phyloP scores from a whole-genome alignment of 768 basidiomycete species.

The Lactarius indigo region DNA sequence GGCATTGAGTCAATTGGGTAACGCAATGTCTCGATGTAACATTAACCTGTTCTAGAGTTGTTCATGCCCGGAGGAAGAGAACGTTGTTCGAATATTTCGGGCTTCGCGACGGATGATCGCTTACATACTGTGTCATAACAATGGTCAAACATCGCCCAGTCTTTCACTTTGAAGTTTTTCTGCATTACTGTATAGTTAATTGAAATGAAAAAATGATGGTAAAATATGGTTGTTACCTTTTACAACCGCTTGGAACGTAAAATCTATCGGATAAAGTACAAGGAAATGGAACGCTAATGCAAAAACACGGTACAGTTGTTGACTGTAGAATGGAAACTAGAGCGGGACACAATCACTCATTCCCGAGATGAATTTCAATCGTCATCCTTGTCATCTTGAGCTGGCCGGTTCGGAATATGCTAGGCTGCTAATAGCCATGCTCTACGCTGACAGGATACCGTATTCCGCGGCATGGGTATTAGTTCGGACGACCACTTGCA shows the following conservation, averaged over 20 bases:
- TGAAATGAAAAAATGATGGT: neutral
- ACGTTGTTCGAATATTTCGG: neutral
- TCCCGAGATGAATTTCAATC: neutral
- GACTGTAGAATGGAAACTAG: neutral
- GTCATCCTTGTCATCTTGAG: neutral
- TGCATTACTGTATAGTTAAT: neutral
- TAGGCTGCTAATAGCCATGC: neutral
- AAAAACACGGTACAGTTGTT: neutral
- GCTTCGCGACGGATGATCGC: neutral
- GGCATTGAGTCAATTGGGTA: neutral
- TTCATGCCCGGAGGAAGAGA: neutral
- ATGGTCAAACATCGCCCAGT: neutral
- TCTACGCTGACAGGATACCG: neutral
- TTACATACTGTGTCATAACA: neutral
- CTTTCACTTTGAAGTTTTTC: neutral
- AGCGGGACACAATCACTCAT: neutral
- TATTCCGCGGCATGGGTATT: neutral
- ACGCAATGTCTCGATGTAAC: neutral
- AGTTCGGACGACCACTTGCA: neutral
- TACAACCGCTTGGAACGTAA: too few species aligned
- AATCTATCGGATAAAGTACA: neutral
- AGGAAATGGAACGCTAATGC: neutral
- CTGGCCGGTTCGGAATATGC: neutral
- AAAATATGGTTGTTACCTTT: neutral
- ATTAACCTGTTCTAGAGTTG: neutral